phyloP scores from a whole-genome alignment of 2,329 filamentous ascomycete genomes.

The Fusarium nelsonii region DNA sequence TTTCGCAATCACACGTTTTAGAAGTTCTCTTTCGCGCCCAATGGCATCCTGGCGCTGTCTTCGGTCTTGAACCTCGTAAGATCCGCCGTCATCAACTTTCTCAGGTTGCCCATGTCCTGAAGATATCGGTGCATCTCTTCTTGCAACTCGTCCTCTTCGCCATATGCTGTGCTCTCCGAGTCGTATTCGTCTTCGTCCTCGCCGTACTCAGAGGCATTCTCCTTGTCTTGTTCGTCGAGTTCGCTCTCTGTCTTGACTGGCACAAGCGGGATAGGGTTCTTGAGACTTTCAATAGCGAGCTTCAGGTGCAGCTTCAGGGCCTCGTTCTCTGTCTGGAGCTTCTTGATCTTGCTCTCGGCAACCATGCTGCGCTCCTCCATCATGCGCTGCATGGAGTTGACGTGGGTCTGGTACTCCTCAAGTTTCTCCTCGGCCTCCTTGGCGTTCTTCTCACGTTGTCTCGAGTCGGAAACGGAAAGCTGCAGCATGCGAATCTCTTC shows the following conservation, averaged over 20 bases:
- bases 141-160: conserved; percentile 74
- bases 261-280: conserved; percentile 85
- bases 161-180: conserved; percentile 60
- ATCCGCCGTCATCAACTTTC: conserved; percentile 78
- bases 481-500: conserved; percentile 92
- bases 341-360: conserved; percentile 92
- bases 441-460: conserved; percentile 79
- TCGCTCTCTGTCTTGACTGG: conserved; percentile 53
- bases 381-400: conserved; percentile 88
- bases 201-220: conserved; percentile 63
- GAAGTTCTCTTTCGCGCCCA: conserved; percentile 60
- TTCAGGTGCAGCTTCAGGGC: conserved; percentile 88
- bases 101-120: conserved; percentile 80
- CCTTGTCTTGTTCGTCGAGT: conserved; percentile 53
- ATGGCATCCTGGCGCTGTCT: conserved; percentile 66
- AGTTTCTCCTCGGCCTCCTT: conserved; percentile 84
- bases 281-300: conserved; percentile 85
- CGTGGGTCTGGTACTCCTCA: conserved; percentile 94
- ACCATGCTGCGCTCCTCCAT: conserved; percentile 96
- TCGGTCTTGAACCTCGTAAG: conserved; percentile 74
- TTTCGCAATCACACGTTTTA: conserved; percentile 32
- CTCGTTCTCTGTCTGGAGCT: conserved; percentile 90
- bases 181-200: conserved; percentile 71
- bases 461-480: conserved; percentile 75
- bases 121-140: conserved; percentile 88